These are phyloP conservation scores for Termitomyces heimii DNA, from an alignment of 768 basidiomycete genomes.

Conservation along the genomic window DNA sequence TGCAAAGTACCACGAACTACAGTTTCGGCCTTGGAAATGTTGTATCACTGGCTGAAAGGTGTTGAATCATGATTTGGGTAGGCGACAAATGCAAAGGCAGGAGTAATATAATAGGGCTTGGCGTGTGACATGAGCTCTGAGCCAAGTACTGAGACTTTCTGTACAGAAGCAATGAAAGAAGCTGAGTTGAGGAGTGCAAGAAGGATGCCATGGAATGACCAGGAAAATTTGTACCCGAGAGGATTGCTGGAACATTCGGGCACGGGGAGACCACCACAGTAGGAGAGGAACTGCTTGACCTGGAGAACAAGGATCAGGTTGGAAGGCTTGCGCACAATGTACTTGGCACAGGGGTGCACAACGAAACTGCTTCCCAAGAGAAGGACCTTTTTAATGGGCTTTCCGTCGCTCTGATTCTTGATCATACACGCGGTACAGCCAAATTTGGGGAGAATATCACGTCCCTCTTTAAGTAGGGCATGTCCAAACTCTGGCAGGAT, in stretches of 20 bases:
- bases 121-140: conserved; percentile 86
- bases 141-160: conserved; percentile 65
- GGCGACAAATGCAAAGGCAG: conserved; percentile 92
- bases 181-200: conserved; percentile 91
- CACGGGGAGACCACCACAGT: conserved; percentile 94
- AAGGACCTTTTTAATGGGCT: conserved; percentile 64
- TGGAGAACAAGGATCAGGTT: conserved; percentile 38
- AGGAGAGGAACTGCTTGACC: conserved; percentile 89
- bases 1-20: conserved; percentile 90
- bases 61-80: conserved; percentile 96
- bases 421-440: conserved; percentile 52
- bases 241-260: conserved; percentile 90
- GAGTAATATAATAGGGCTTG: conserved; percentile 90
- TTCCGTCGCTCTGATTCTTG: conserved; percentile 22
- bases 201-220: conserved; percentile 94
- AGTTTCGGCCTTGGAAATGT: conserved; percentile 90
- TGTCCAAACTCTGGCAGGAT: conserved; percentile 88
- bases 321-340: conserved; percentile 72
- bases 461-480: conserved; percentile 65
- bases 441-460: conserved; percentile 68
- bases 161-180: conserved; percentile 64
- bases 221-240: conserved; percentile 98
- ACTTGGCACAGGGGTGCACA: conserved; percentile 94
- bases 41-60: conserved; percentile 87
- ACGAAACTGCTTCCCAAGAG: conserved; percentile 95